phyloP scores from a whole-genome alignment of 108 stramenopile species.

The Phaeodactylum tricornutum region DNA sequence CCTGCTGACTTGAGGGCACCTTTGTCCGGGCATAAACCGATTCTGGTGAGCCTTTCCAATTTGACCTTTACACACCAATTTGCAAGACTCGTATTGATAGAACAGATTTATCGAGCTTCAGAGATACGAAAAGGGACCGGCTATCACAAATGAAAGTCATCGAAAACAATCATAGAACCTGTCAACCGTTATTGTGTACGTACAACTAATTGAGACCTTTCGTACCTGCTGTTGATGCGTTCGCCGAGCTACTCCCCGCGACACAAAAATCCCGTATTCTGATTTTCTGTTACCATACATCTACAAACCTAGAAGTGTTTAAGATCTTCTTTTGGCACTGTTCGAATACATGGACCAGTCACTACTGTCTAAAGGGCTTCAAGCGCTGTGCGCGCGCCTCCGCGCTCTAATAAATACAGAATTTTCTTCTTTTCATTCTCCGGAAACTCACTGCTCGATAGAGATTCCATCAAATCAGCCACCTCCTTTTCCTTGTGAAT shows the following conservation, averaged over 20 bases:
- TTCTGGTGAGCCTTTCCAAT: slow-evolving; percentile 50
- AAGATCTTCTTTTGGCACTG: too few species aligned
- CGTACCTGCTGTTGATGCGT: too few species aligned
- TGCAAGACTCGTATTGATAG: slow-evolving; percentile 75
- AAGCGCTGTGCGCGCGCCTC: slow-evolving; percentile 77
- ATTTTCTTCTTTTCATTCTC: slow-evolving; percentile 58
- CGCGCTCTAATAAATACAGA: slow-evolving; percentile 61
- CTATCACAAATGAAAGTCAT: slow-evolving; percentile 84
- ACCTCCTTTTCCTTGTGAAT: slow-evolving; percentile 76
- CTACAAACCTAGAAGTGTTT: too few species aligned
- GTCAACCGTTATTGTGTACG: too few species aligned
- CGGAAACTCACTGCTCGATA: slow-evolving; percentile 45
- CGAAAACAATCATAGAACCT: too few species aligned
- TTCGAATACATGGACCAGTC: too few species aligned
- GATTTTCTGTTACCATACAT: too few species aligned
- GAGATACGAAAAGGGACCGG: slow-evolving; percentile 85
- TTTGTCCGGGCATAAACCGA: slow-evolving; percentile 2
- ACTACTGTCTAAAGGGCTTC: too few species aligned
- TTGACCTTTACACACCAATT: slow-evolving; percentile 91
- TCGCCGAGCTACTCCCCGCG: too few species aligned
- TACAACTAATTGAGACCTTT: too few species aligned
- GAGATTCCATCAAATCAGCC: slow-evolving; percentile 35
- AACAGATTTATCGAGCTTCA: slow-evolving; percentile 86
- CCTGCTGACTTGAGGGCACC: slow-evolving; percentile 50
- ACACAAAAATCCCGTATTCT: too few species aligned